A percentile compares a stretch with the other conserved stretches of the same genome.
These are phyloP conservation scores for Alopecurus myosuroides DNA, from an alignment of 176 grass and related monocot genomes.

Conservation along the genomic window DNA sequence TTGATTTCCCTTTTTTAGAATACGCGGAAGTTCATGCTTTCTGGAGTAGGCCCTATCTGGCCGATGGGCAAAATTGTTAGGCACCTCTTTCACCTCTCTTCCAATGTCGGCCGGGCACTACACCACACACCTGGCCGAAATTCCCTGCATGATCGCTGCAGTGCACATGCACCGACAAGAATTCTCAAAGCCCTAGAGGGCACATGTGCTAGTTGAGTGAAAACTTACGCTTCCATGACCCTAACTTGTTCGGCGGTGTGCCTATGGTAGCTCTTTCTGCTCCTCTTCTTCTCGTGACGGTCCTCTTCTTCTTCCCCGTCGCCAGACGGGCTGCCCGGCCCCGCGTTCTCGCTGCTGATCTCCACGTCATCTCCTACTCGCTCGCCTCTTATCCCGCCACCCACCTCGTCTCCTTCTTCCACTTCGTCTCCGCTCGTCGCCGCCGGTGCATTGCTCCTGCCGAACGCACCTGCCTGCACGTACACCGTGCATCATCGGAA, in stretches of 20 bases:
- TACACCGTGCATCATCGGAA: background rate
- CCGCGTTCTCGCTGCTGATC: conserved; percentile 61
- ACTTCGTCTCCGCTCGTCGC: conserved; percentile 19
- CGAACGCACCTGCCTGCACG: conserved; percentile 62
- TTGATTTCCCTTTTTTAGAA: no score
- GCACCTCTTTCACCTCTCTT: background rate
- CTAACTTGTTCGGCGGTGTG: conserved; percentile 67
- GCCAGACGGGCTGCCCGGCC: conserved; percentile 23
- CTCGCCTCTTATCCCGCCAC: background rate
- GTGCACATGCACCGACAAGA: background rate
- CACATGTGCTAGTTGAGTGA: background rate
- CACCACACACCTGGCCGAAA: background rate
- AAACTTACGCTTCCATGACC: conserved; percentile 77
- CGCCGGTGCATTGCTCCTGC: conserved; percentile 25
- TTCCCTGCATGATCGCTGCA: background rate
- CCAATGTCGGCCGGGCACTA: background rate
- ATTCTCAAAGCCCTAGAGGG: background rate
- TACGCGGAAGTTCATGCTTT: background rate
- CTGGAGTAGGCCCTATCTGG: background rate
- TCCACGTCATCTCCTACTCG: conserved; percentile 14
- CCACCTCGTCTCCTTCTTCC: conserved; percentile 44
- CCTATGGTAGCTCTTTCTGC: conserved; percentile 58
- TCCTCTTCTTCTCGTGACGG: conserved; percentile 46
- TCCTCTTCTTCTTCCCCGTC: conserved; percentile 37
- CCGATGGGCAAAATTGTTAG: background rate